Evolutionary conservation across 345 rosid species (phyloP).

Genomic region (Cardiospermum halicacabum): DNA sequence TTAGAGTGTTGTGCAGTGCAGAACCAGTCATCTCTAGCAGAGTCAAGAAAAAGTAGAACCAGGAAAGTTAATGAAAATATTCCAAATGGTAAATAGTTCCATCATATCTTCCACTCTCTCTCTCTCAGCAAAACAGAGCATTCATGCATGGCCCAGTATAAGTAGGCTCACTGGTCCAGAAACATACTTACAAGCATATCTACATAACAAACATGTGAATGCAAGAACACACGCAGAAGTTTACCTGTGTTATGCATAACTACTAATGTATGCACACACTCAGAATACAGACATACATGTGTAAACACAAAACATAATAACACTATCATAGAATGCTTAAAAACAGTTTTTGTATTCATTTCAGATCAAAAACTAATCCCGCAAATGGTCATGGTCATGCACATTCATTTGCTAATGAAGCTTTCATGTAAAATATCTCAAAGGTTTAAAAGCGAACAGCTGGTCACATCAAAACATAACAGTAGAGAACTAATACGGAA

Average conservation of each 20-base stretch:
- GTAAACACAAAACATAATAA: no score
- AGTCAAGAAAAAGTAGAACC: conserved; percentile 10
- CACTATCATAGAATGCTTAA: no score
- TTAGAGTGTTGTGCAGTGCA: conserved; percentile 20
- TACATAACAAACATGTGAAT: not conserved
- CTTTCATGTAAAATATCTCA: not conserved
- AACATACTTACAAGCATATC: not conserved
- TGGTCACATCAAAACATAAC: not conserved
- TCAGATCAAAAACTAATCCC: no score
- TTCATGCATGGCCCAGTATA: not conserved
- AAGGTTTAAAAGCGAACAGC: not conserved
- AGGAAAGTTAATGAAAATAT: not conserved
- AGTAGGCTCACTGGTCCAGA: not conserved
- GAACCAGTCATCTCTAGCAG: conserved; percentile 64
- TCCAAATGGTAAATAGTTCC: not conserved
- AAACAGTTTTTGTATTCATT: no score
- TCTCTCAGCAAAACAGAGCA: not conserved
- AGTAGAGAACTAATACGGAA: not conserved
- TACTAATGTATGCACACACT: not conserved
- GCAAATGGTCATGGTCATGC: not conserved
- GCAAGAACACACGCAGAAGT: not conserved
- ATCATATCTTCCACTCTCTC: not conserved
- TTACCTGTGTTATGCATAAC: not conserved
- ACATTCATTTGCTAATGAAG: not conserved
- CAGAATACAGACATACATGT: not conserved